Evolutionary conservation across 345 rosid species (phyloP).

Genomic region (Anacardium occidentale): DNA sequence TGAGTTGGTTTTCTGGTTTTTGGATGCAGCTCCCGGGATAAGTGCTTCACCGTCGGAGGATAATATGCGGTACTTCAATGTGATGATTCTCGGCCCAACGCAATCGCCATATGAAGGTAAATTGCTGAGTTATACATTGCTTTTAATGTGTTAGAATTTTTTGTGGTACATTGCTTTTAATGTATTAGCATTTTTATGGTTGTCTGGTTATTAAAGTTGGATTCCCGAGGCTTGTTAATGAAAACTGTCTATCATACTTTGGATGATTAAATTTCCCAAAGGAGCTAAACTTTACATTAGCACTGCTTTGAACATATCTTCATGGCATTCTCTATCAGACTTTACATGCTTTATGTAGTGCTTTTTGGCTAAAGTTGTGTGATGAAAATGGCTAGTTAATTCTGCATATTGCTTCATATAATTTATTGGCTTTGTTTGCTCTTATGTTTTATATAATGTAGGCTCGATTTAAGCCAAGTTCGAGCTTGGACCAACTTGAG

Average conservation of each 20-base stretch:
- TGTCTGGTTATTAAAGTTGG: neutral
- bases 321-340: too few relatives aligned
- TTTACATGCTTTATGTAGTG: too few relatives aligned
- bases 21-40: slow-evolving; percentile 48
- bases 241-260: neutral
- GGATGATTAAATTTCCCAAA: neutral
- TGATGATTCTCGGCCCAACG: slow-evolving; percentile 56
- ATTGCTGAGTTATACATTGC: neutral
- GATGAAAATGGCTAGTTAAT: too few relatives aligned
- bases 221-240: neutral
- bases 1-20: neutral
- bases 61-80: slow-evolving; percentile 53
- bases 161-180: neutral
- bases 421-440: too few relatives aligned
- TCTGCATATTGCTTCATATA: too few relatives aligned
- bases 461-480: too few relatives aligned
- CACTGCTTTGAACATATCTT: too few relatives aligned
- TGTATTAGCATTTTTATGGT: neutral
- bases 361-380: too few relatives aligned
- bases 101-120: slow-evolving; percentile 59
- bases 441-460: neutral
- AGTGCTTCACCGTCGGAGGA: slow-evolving; percentile 59
- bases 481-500: too few relatives aligned
- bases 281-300: neutral
- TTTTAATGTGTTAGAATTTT: neutral